Conservation (phyloP, 2,329 filamentous ascomycete genomes). For the Lecanicillium sp. region DNA sequence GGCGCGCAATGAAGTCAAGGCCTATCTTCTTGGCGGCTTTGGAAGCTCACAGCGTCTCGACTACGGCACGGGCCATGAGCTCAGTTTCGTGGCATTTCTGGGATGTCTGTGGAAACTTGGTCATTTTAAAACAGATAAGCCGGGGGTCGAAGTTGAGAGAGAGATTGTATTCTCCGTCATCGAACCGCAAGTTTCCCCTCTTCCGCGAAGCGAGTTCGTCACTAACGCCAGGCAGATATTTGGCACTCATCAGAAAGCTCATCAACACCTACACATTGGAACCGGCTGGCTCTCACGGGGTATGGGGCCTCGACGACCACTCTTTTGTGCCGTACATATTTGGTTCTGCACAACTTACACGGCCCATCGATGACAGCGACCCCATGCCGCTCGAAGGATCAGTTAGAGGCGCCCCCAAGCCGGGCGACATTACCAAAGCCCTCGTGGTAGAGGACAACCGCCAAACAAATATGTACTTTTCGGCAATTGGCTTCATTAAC, state of each 20-base stretch:
- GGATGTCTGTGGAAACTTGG: slow-evolving; percentile 87
- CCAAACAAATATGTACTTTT: slow-evolving; percentile 79
- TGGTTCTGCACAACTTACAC: slow-evolving; percentile 82
- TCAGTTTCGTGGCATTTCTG: slow-evolving; percentile 90
- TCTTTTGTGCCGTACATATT: slow-evolving; percentile 92
- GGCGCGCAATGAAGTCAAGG: slow-evolving; percentile 61
- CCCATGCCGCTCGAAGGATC: slow-evolving; percentile 75
- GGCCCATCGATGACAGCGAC: slow-evolving; percentile 58
- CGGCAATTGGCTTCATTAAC: slow-evolving; percentile 92
- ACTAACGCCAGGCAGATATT: slow-evolving; percentile 49
- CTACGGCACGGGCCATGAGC: slow-evolving; percentile 92
- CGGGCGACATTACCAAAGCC: slow-evolving; percentile 60
- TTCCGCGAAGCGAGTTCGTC: neutral
- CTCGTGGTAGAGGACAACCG: slow-evolving; percentile 61
- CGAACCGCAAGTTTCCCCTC: slow-evolving; percentile 59
- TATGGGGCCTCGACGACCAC: slow-evolving; percentile 98
- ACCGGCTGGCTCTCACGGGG: slow-evolving; percentile 90
- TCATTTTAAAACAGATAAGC: slow-evolving; percentile 57
- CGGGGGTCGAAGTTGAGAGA: slow-evolving; percentile 59
- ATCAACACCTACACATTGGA: slow-evolving; percentile 91
- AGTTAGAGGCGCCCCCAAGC: slow-evolving; percentile 62
- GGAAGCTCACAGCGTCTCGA: slow-evolving; percentile 85
- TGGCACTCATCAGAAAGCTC: slow-evolving; percentile 72
- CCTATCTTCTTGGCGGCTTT: slow-evolving; percentile 80
- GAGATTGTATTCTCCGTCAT: slow-evolving; percentile 76